Evolutionary conservation across 108 stramenopile genomes (phyloP).

Genomic region (Poteriospumella lacustris): DNA sequence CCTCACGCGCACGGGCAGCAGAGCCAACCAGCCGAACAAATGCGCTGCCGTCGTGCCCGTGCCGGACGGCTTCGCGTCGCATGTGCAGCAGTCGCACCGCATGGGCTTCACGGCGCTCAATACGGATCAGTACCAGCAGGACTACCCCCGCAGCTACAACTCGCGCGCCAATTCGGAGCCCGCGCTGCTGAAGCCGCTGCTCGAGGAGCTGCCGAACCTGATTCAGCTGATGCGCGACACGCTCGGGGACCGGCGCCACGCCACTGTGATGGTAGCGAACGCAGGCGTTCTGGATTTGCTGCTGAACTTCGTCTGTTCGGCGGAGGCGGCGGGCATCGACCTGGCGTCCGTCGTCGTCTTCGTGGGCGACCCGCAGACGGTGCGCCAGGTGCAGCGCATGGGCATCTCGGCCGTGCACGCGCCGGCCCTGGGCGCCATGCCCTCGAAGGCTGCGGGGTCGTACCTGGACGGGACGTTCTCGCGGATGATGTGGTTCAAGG

Average conservation of each 20-base stretch:
- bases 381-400: not conserved
- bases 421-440: conserved; percentile 2
- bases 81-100: not conserved
- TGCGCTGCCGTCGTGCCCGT: not conserved
- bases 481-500: conserved; percentile 36
- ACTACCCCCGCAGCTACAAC: not conserved
- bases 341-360: conserved; percentile 10
- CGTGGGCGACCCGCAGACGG: not conserved
- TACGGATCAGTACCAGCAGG: conserved; percentile 3
- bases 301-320: conserved; percentile 25
- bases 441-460: not conserved
- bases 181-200: not conserved
- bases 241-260: not conserved
- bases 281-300: conserved; percentile 22
- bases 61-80: not conserved
- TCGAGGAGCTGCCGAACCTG: not conserved
- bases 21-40: not conserved
- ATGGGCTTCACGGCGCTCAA: not conserved
- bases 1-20: not conserved
- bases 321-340: not conserved
- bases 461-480: conserved; percentile 14
- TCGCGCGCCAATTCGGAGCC: not conserved
- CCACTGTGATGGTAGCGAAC: conserved; percentile 32
- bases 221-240: not conserved
- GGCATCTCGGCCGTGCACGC: not conserved